phyloP scores from a whole-genome alignment of 164 flowering plant genomes.

The Liquidambar formosana region DNA sequence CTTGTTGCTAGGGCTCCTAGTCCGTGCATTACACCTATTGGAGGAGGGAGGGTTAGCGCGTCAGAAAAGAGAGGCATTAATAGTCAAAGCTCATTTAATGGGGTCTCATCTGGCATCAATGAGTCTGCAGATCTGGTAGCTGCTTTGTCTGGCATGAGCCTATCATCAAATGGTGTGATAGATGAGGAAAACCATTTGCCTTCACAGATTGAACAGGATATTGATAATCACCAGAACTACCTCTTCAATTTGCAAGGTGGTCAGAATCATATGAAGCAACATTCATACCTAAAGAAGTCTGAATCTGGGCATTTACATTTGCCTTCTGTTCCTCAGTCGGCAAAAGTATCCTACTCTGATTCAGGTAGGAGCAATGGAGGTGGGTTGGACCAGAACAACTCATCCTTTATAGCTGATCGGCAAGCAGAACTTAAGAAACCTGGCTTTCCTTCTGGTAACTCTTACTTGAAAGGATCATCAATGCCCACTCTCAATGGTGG shows the following conservation, averaged over 20 bases:
- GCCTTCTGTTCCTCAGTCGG: slow-evolving; percentile 32
- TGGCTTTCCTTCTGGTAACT: slow-evolving; percentile 30
- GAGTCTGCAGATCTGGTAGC: slow-evolving; percentile 53
- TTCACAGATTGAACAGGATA: slow-evolving; percentile 38
- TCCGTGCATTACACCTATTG: slow-evolving; percentile 72
- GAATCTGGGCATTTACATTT: slow-evolving; percentile 41
- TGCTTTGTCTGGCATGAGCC: slow-evolving; percentile 67
- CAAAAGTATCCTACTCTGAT: slow-evolving; percentile 27
- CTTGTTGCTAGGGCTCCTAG: slow-evolving; percentile 68
- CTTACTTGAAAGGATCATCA: slow-evolving; percentile 46
- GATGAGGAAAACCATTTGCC: slow-evolving; percentile 43
- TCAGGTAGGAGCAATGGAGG: slow-evolving; percentile 31
- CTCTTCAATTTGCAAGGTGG: slow-evolving; percentile 43
- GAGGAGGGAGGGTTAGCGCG: slow-evolving; percentile 44
- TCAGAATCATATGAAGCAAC: slow-evolving; percentile 43
- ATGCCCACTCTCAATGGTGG: slow-evolving; percentile 36
- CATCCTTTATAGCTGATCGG: slow-evolving; percentile 30
- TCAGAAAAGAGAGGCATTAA: slow-evolving; percentile 46
- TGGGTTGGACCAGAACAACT: slow-evolving; percentile 28
- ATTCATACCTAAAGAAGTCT: slow-evolving; percentile 34
- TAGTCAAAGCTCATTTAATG: slow-evolving; percentile 43
- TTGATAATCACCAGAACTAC: slow-evolving; percentile 37
- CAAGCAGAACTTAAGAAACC: slow-evolving; percentile 37
- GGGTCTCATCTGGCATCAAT: slow-evolving; percentile 35
- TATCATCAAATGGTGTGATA: slow-evolving; percentile 40